Evolutionary conservation across 2,329 filamentous ascomycete genomes (phyloP).

Genomic region (Hortaea werneckii): DNA sequence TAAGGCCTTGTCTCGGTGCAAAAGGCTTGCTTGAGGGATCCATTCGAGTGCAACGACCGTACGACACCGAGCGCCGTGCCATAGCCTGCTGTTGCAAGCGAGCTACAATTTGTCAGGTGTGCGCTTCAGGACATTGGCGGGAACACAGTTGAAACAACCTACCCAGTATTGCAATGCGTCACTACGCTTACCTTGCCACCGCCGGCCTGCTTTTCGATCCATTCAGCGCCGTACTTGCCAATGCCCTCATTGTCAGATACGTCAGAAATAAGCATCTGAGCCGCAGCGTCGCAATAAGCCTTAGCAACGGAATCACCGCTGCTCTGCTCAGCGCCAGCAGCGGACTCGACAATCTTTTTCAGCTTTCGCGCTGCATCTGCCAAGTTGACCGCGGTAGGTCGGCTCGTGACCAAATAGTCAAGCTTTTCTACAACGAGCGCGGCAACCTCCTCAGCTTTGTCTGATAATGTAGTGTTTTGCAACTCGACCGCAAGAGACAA

Average conservation of each 20-base stretch:
- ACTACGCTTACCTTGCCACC: slow-evolving; percentile 63
- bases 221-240: slow-evolving; percentile 70
- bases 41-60: slow-evolving; percentile 60
- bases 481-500: slow-evolving; percentile 82
- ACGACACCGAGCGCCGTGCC: slow-evolving; percentile 93
- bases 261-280: slow-evolving; percentile 79
- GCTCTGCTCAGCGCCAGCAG: slow-evolving; percentile 31
- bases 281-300: slow-evolving; percentile 69
- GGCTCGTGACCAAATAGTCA: slow-evolving; percentile 76
- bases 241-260: slow-evolving; percentile 80
- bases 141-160: slow-evolving; percentile 10
- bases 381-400: slow-evolving; percentile 90
- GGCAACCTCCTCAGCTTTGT: slow-evolving; percentile 50
- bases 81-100: slow-evolving; percentile 93
- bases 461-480: slow-evolving; percentile 42
- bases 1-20: slow-evolving; percentile 97
- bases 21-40: slow-evolving; percentile 69
- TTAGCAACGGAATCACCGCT: slow-evolving; percentile 48
- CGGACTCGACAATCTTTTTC: slow-evolving; percentile 51
- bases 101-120: slow-evolving; percentile 41
- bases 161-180: slow-evolving; percentile 97
- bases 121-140: not conserved
- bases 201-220: slow-evolving; percentile 57
- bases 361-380: slow-evolving; percentile 80
- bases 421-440: slow-evolving; percentile 65